Base-by-base conservation (phyloP, 805 yeast genomes). In the Lachancea mirantina region DNA sequence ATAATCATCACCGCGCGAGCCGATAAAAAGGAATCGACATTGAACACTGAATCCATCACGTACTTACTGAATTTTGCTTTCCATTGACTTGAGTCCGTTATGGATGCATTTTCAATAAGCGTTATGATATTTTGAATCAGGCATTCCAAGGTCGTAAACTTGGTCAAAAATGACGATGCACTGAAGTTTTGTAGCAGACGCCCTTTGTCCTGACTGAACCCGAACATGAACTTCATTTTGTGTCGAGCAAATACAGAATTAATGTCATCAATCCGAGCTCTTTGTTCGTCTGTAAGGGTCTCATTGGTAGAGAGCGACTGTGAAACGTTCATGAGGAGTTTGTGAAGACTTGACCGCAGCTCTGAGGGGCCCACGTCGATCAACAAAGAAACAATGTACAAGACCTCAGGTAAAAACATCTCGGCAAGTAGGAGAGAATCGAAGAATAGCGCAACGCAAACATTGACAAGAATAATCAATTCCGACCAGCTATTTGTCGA, bases 221-320 rank as follows among this genome's bases (percentile, higher is more conserved):
- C 89, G 57, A 79, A 79, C 36, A 82, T 59, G 66, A 79, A 68
- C 42, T 72, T 75, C 10, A 76, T 74, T 46, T 84, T 65, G 30
- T 78, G 83, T n/a, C 79, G 74, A 31, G 66, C 59, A 29, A 65
- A 59, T 8, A 49, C 51, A 5, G 41, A 49, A 13, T 60, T 68
- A 2, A 77, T 65, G 1, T 62, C 59, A 31, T 68, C 67, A 14
- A 84, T 64, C 8, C 63, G 52, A 2, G 49, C 44, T 37, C 60
- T 62, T 21, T 63, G 62, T 3, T 50, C 50, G 2, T 45, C 52
- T 1, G 73, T 52, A n/a, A 81, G 52, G 14, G 62, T 61, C 1
- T 75, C 76, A 38, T 72, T 76, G 13, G 75, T 68, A 9, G 76
- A 60, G 43, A 79, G 73, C 0, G 92, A 72, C 45, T 82, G 92